Base-by-base conservation (phyloP, 2,329 filamentous ascomycete genomes). In the Sclerotiophoma versabilis region DNA sequence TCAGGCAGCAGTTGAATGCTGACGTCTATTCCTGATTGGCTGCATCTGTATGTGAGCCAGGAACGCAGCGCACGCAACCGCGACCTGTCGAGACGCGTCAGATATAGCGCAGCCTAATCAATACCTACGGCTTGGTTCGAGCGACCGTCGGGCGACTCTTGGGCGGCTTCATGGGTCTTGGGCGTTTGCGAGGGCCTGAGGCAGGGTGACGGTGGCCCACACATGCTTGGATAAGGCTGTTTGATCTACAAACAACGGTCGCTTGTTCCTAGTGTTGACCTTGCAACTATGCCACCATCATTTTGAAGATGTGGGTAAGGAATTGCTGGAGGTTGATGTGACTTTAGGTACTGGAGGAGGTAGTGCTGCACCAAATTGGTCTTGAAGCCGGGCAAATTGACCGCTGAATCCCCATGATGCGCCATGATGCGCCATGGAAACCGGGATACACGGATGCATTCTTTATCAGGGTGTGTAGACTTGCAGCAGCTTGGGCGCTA, bases 171-270 rank as follows among this genome's bases (percentile, higher is more conserved):
- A 43, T 34, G 36, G 23, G 32, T 49, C 51, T 29, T 34, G 34
- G 33, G 36, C 44, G 29, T 22, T 9, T 49, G 29, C 12, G 38
- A 38, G 29, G 25, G 39, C 39, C 45, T 41, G 34, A 54, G 36
- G 45, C 51, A 54, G 39, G 45, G 37, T 27, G 29, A 17, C 19
- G 29, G 37, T 29, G 19, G 15, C 15, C 44, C 34, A 27, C 27
- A 11, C 14, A 38, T 34, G 41, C 26, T 41, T 49, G 27, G 39
- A 9, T 49, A 54, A n/a, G 39, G 51, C 51, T 54, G 51, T 43
- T 45, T 54, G 50, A 54, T 43, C 26, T 34, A 44, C 45, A 45
- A 27, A 34, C 45, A 54, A 49, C 51, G 45, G 39, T 49, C 46
- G 45, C 51, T 49, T 49, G 39, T 25, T 41, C 6, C 39, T 54